These are phyloP conservation scores for Colletotrichum lupini DNA, from an alignment of 2,329 filamentous ascomycete species.

Conservation along the genomic window DNA sequence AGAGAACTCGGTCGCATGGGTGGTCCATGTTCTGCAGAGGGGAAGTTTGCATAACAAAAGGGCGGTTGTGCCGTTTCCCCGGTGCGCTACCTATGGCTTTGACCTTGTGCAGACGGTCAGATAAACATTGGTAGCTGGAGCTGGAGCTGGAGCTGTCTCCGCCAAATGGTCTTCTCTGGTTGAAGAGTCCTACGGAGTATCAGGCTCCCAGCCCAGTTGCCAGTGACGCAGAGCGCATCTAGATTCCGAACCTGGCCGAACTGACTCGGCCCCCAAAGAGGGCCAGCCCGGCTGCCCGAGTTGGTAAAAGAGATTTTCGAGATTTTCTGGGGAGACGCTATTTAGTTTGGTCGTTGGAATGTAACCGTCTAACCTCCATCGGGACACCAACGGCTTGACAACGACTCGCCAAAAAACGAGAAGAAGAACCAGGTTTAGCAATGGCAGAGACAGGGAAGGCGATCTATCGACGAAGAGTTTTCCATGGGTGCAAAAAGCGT, in stretches of 20 bases:
- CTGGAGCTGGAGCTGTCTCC: neutral
- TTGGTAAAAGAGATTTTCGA: neutral
- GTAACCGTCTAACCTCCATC: constrained; percentile 4
- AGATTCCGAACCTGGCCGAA: constrained; percentile 12
- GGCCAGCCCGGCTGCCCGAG: neutral
- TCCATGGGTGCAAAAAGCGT: constrained; percentile 3
- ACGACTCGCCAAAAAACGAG: neutral
- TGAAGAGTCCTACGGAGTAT: neutral
- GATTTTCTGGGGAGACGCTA: neutral
- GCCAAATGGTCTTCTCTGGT: constrained; percentile 1
- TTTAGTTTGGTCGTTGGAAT: constrained; percentile 3
- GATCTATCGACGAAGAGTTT: constrained; percentile 8
- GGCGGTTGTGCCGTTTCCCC: constrained; percentile 20
- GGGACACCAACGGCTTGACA: neutral
- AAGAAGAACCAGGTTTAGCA: neutral
- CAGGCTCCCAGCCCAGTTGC: neutral
- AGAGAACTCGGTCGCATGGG: constrained; percentile 12
- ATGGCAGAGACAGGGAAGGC: constrained; percentile 2
- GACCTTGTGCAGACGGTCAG: constrained; percentile 28
- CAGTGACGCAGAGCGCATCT: neutral
- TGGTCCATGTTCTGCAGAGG: constrained; percentile 29
- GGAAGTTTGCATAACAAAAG: constrained; percentile 25
- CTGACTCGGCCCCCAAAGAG: constrained; percentile 24
- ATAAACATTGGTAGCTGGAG: constrained; percentile 22
- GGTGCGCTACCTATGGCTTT: constrained; percentile 17